Base-by-base conservation (phyloP, 805 yeast species). In the Candida succiphila region DNA sequence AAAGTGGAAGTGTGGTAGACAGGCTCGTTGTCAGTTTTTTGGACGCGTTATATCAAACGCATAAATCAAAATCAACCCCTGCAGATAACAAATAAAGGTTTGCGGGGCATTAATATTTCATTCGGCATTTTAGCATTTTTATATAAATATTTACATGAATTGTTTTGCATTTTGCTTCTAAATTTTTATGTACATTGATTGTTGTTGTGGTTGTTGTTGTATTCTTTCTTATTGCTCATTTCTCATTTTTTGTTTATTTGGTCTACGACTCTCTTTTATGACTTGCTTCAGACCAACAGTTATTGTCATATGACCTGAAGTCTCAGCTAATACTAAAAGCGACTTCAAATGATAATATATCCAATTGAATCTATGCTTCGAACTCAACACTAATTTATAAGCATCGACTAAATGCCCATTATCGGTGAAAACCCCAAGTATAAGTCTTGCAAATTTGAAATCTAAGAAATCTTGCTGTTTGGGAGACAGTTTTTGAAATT, bases 1-100 rank as follows among this genome's bases (percentile, higher is more conserved):
- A 72, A 37, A 86, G 96, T 0, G 70, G 77, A 0, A 92, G 94
- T 3, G 76, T 92, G 12, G 96, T 87, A 9, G 94, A 82, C 38
- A 67, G 69, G 36, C 56, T 89, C 9, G 81, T 89, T 27, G 80
- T 71, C 12, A 88, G 82, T 0, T 89, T 89, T 51, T 58, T 92
- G 19, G 95, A 92, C 51, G 66, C 84, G 7, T 51, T 92, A 29
- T 89, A 86, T 56, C 81, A 85, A 49, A 49, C 63, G 10, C 45
- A 37, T 21, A 39, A 36, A 24, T 29, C 21, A 12, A 14, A 18
- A 18, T 9, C 17, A 19, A 9, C 14, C 7, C 9, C n/a, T n/a
- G n/a, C n/a, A n/a, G n/a, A n/a, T n/a, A n/a, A n/a, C n/a, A n/a
- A n/a, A n/a, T 22, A 22, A 22, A 22, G 10, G 24, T 8, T 22